Evolutionary conservation across 176 grass and related monocot species (phyloP).

Genomic region (Pontederia paniculata): DNA sequence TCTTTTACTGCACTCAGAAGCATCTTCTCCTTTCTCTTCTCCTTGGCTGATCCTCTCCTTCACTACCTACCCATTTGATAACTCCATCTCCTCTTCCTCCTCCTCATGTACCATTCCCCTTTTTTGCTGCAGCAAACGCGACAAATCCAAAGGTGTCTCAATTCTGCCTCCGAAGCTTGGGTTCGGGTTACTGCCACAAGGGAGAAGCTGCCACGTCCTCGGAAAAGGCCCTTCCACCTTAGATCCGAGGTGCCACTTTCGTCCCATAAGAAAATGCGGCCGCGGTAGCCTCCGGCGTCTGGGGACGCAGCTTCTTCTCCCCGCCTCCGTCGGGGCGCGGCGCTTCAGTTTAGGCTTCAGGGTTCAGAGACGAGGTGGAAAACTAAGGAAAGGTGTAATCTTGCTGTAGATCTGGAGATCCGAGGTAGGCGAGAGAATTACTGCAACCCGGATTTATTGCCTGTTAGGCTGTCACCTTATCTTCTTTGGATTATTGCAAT

Average conservation of each 20-base stretch:
- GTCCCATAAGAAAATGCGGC: neutral
- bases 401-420: neutral
- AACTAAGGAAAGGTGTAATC: neutral
- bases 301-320: too few relatives aligned
- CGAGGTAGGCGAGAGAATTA: too few relatives aligned
- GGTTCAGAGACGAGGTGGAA: neutral
- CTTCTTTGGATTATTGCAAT: too few relatives aligned
- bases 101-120: constrained; percentile 16
- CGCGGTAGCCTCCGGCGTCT: neutral
- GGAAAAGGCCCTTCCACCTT: neutral
- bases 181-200: neutral
- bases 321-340: neutral
- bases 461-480: too few relatives aligned
- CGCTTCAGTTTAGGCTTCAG: neutral
- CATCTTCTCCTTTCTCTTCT: too few relatives aligned
- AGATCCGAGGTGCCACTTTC: neutral
- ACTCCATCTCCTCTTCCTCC: neutral
- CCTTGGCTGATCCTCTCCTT: constrained; percentile 6
- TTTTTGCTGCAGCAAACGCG: neutral
- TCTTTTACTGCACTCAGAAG: too few relatives aligned
- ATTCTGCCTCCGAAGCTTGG: constrained; percentile 5
- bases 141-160: constrained; percentile 3
- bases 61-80: neutral
- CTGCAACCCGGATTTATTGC: too few relatives aligned
- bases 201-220: neutral